Base-by-base conservation (phyloP, 1,284 basidiomycete genomes). In the Papiliotrema fonsecae region DNA sequence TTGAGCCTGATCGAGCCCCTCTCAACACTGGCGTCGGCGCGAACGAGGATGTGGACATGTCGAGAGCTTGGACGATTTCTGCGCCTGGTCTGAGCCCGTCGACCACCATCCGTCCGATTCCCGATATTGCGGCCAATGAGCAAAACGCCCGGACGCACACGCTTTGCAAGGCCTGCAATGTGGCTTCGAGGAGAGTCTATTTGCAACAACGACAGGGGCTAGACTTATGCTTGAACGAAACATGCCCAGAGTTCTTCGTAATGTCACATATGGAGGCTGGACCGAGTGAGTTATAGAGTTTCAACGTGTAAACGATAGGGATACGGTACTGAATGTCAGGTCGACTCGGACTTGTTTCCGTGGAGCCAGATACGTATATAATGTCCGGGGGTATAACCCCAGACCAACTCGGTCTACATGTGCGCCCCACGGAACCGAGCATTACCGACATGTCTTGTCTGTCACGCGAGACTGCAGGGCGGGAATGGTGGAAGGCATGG, bases 401-500 rank as follows among this genome's bases (percentile, higher is more conserved):
- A 4, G 21, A 18, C 6, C 9, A 13, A 11, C 36, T 50, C 16
- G 34, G 42, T 4, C 37, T 45, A 6, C 28, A 26, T n/a, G 27
- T 50, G 4, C 44, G 49, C 6, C 48, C 48, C 4, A 13, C 28
- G 4, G 45, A 31, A 26, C 49, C 42, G 28, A 30, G 16, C 31
- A 18, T 14, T n/a, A 21, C 5, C 14, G 10, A 14, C 11, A 7
- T 13, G 7, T 22, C 27, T 13, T 30, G 34, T 13, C n/a, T 18
- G 5, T 21, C 24, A 13, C 11, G 21, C 2, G n/a, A 34, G 19
- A 19, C 57, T 13, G 55, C 55, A 3, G 61, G 62, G 9, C 44
- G 51, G 30, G 59, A 64, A 11, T 58, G 55, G 36, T 72, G 70
- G 70, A 54, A 48, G 35, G 63, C 62, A 3, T 70, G 64, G 64